phyloP scores from a whole-genome alignment of 495 filamentous ascomycete species.

The Corynascus novoguineensis region DNA sequence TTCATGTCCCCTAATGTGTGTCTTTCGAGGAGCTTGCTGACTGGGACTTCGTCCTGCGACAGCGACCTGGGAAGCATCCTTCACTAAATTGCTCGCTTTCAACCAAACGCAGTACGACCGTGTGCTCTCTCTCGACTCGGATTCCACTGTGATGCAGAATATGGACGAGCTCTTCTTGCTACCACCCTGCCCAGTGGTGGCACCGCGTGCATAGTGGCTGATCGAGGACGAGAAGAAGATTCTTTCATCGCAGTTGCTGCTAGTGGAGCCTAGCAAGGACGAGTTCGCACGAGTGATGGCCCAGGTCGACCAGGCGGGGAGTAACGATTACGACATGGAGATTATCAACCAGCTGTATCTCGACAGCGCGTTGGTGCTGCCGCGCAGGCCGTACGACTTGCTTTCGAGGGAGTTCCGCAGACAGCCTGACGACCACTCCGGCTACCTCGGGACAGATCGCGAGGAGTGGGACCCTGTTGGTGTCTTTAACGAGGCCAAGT shows the following conservation, averaged over 20 bases:
- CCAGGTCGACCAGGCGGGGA: slow-evolving; percentile 33
- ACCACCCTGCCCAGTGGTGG: slow-evolving; percentile 54
- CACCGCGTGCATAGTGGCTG: slow-evolving; percentile 70
- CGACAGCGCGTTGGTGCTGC: slow-evolving; percentile 62
- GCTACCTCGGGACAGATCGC: slow-evolving; percentile 53
- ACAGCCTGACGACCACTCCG: slow-evolving; percentile 49
- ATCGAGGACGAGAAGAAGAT: slow-evolving; percentile 46
- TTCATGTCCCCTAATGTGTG: neutral
- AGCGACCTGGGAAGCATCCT: slow-evolving; percentile 58
- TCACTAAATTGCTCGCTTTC: slow-evolving; percentile 67
- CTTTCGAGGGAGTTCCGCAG: slow-evolving; percentile 65
- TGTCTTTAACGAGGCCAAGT: slow-evolving; percentile 60
- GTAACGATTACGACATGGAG: slow-evolving; percentile 64
- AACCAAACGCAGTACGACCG: slow-evolving; percentile 63
- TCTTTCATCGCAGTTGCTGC: slow-evolving; percentile 58
- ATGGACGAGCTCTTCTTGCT: slow-evolving; percentile 74
- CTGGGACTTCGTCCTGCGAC: neutral
- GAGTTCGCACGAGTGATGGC: slow-evolving; percentile 52
- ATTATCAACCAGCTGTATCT: slow-evolving; percentile 66
- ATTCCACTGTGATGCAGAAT: slow-evolving; percentile 55
- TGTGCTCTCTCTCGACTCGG: slow-evolving; percentile 64
- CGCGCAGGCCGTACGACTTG: slow-evolving; percentile 67
- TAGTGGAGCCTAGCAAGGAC: slow-evolving; percentile 55
- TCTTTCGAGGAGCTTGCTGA: neutral
- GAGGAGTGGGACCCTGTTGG: slow-evolving; percentile 64